phyloP scores from a whole-genome alignment of 2,329 filamentous ascomycete species.

The Raffaelea albimanens region DNA sequence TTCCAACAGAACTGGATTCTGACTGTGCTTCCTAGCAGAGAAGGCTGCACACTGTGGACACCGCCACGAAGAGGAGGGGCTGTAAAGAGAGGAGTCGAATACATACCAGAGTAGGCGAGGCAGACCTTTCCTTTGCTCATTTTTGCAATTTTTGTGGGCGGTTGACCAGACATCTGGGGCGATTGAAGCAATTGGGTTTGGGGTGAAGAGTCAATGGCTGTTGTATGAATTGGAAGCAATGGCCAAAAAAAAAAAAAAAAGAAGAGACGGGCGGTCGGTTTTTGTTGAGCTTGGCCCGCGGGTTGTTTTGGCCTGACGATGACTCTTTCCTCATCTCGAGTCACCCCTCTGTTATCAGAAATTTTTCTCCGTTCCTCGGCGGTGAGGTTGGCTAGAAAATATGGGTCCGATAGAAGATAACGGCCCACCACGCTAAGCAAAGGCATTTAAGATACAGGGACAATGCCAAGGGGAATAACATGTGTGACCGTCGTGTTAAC shows the following conservation, averaged over 20 bases:
- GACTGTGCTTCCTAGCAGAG: too few species aligned
- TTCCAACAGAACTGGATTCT: too few species aligned
- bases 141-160: not conserved
- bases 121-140: slow-evolving; percentile 25
- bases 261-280: not conserved
- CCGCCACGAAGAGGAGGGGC: too few species aligned
- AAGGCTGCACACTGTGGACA: too few species aligned
- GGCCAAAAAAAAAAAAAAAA: not conserved
- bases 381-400: not conserved
- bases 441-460: too few species aligned
- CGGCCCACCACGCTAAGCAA: too few species aligned
- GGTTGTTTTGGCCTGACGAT: not conserved
- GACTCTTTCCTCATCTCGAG: slow-evolving; percentile 3
- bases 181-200: not conserved
- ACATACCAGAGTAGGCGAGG: slow-evolving; percentile 20
- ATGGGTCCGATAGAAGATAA: slow-evolving; percentile 1
- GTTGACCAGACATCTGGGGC: not conserved
- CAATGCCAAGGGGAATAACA: too few species aligned
- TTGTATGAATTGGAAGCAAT: not conserved
- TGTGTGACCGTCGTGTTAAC: too few species aligned
- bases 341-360: slow-evolving; percentile 1
- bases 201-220: not conserved
- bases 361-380: slow-evolving; percentile 5
- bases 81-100: not conserved
- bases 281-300: not conserved